Evolutionary conservation across 2,329 filamentous ascomycete species (phyloP).

Genomic region (Neofusicoccum sp.): DNA sequence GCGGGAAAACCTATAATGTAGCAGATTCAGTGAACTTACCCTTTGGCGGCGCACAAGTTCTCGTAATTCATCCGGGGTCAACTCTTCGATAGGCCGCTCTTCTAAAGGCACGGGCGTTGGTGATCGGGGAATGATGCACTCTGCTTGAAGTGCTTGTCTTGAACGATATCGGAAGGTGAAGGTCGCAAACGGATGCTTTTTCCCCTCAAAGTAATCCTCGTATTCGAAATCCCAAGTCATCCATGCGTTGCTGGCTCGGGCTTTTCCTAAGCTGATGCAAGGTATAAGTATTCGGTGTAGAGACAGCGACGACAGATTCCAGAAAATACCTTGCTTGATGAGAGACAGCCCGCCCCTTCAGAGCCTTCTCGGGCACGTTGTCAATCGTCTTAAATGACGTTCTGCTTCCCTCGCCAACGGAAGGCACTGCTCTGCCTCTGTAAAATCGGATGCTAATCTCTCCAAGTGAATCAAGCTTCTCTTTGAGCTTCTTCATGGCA

Average conservation of each 20-base stretch:
- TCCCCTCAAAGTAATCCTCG: not conserved
- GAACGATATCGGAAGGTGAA: slow-evolving; percentile 33
- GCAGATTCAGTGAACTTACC: slow-evolving; percentile 11
- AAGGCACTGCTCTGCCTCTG: not conserved
- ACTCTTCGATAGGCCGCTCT: slow-evolving; percentile 24
- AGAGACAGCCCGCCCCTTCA: slow-evolving; percentile 26
- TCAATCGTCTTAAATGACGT: slow-evolving; percentile 11
- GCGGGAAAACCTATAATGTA: not conserved
- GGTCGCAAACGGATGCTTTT: slow-evolving; percentile 22
- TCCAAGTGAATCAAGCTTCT: slow-evolving; percentile 6
- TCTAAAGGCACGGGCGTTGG: slow-evolving; percentile 29
- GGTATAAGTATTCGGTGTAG: not conserved
- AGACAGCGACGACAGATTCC: not conserved
- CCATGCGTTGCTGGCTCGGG: not conserved
- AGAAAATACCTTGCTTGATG: slow-evolving; percentile 23
- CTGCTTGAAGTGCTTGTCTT: slow-evolving; percentile 30
- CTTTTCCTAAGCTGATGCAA: not conserved
- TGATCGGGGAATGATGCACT: slow-evolving; percentile 32
- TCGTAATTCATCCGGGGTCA: slow-evolving; percentile 26
- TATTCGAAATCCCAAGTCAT: slow-evolving; percentile 10
- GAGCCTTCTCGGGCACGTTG: slow-evolving; percentile 24
- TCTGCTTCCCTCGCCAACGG: not conserved
- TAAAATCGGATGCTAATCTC: slow-evolving; percentile 8
- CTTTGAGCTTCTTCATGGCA: slow-evolving; percentile 1
- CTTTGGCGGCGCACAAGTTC: slow-evolving; percentile 25